Evolutionary conservation across 2,329 filamentous ascomycete species (phyloP), one percentile per base, ranked within the genome.

Genomic region (Sclerotinia minor): DNA sequence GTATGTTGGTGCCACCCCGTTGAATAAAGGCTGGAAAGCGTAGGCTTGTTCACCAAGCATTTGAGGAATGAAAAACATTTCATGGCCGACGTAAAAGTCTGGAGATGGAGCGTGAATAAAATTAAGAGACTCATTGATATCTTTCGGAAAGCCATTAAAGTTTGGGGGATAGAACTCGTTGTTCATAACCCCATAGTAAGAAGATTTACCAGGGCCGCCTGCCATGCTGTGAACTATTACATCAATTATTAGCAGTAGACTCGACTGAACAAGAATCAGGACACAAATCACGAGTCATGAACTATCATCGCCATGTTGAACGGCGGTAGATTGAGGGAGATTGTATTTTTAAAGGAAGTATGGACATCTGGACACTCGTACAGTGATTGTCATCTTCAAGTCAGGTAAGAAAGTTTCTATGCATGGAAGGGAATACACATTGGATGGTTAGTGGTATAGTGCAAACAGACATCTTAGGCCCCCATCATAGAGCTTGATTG

Each of bases 31-130:
- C 15, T 67, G 55, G 19, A 26, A 24, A 26, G 19, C 2, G 49
- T 47, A 47, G 13, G 47, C 47, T 32, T 32, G 38, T 21, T 67
- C 55, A 32, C 24, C 55, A 45, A 54, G 44, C 35, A 67, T 53
- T 17, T 47, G 38, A 53, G 65, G 47, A 15, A 61, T 41, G 11
- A 50, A 53, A 17, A 53, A 63, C 26, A 67, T 67, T 53, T 63
- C 65, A 19, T 41, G 19, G 19, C 38, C 19, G 9, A 67, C 49
- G 44, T 67, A 67, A n/a, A 67, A 63, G 21, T 67, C 57, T 13
- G 57, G 17, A 21, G 55, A 17, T 8, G 21, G 5, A 17, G 53
- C 21, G 11, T 38, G 47, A n/a, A 32, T 9, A 5, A 54, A 63
- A 19, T 41, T 24, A 17, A 67, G 38, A 47, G 65, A 67, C 15